A percentile compares a stretch with the other conserved stretches of the same genome.
Evolutionary conservation across 2,329 filamentous ascomycete species (phyloP).

Genomic region (Emergomyces pasteurianus): DNA sequence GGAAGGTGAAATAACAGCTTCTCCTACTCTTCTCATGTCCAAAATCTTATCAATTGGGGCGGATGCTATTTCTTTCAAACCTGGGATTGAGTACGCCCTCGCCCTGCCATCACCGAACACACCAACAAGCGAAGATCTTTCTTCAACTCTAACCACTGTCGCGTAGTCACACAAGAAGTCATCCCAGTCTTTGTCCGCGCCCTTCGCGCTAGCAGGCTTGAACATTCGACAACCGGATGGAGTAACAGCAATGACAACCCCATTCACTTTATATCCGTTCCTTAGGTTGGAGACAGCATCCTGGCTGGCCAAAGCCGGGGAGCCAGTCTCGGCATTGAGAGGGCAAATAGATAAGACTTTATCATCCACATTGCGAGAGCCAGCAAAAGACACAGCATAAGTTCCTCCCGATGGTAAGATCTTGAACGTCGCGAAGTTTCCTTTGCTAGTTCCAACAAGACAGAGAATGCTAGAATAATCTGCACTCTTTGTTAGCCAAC

Average conservation of each 20-base stretch:
- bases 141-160: conserved; percentile 60
- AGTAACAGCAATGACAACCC: conserved; percentile 68
- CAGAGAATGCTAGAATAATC: conserved; percentile 88
- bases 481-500: conserved; percentile 20
- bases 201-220: conserved; percentile 71
- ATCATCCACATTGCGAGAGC: conserved; percentile 54
- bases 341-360: conserved; percentile 64
- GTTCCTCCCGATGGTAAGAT: conserved; percentile 62
- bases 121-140: conserved; percentile 67
- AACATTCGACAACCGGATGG: conserved; percentile 70
- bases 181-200: conserved; percentile 85
- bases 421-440: conserved; percentile 81
- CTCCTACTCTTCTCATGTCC: conserved; percentile 59
- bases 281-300: conserved; percentile 63
- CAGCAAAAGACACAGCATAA: conserved; percentile 62
- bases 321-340: conserved; percentile 66
- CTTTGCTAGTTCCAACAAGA: conserved; percentile 78
- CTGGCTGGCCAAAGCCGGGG: conserved; percentile 63
- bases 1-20: conserved; percentile 59
- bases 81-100: conserved; percentile 76
- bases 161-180: conserved; percentile 72
- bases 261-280: conserved; percentile 62
- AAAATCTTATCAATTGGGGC: conserved; percentile 53
- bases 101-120: conserved; percentile 73
- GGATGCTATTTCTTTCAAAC: conserved; percentile 68